Evolutionary conservation across 257 asterid genomes (phyloP), one percentile per base, ranked within the genome.

Genomic region (Solanum sparsipilum): DNA sequence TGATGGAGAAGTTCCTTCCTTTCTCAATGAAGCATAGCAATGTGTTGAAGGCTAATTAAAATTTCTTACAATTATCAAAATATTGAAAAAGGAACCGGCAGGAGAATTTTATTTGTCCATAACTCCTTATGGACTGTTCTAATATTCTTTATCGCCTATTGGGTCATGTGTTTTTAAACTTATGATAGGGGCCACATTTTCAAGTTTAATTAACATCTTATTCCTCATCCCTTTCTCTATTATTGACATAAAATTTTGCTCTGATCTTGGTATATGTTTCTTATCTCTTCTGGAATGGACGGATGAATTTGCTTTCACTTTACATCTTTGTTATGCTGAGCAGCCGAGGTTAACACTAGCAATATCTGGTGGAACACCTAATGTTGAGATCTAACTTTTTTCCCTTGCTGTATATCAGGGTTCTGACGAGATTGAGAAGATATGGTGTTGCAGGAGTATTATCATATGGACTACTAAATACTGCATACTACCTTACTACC

Each of bases 391-490:
- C 89, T 89, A 84, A 89, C 87, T 86, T 46, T 88, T 87, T 87
- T 65, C 89, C 34, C 34, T 58, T 88, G 70, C 39, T 89, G 87
- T 39, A 71, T 93, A 84, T 84, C 93, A 96, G 98, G 94, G 88
- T 92, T 86, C 85, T 95, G 91, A 87, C 74, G 90, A 92, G 86
- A 90, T 89, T 96, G 94, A 95, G 93, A 94, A 94, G 96, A 91
- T 96, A 93, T 75, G 99, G 98, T 12, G 78, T 91, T 88, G 90
- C 98, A 3, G 99, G 99, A 85, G 91, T 95, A 88, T 92, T 96
- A 91, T 93, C 99, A 48, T 96, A 96, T 84, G 99, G 99, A 83
- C 90, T 96, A 73, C 94, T 96, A 60, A 96, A 96, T 86, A 96
- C 98, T 75, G 98, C 93, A 72, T 96, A 95, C 93, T 95, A 96